Evolutionary conservation across 2,329 filamentous ascomycete genomes (phyloP), one percentile per base, ranked within the genome.

Genomic region (Boeremia lycopersici): DNA sequence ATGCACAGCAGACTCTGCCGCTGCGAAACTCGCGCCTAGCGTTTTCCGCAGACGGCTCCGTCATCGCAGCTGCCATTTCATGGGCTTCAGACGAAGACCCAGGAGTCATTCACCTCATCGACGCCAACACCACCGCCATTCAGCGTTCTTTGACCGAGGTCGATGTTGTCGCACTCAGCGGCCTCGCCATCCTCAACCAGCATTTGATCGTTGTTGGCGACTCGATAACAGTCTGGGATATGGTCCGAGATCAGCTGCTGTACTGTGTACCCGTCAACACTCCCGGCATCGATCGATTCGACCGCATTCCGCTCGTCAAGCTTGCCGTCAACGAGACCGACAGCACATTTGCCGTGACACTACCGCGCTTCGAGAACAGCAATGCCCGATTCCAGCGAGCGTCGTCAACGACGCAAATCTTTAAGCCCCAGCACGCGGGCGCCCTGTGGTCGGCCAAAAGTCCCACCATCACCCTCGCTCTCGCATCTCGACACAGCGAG

Each of bases 151-250:
- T 92, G 15, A 83, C 87, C 5, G 86, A 86, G 2, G 77, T 93
- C 38, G 88, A 89, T 76, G 81, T 82, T 46, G 85, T 86, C 6
- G 81, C 83, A 15, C 79, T 92, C 7, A 83, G 86, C 53, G 85
- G 84, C n/a, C 76, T 96, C 28, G 85, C 82, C 5, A 88, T 96
- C 48, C 76, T 95, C 2, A 88, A 86, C 2, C 86, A 87, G 23
- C 88, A 89, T 68, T 77, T 99, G 15, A 80, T 98, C 53, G 83
- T 90, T 40, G 78, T 96, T 1, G 91, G 91, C 0, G 82, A 88
- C 38, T 83, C 86, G 26, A 81, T 97, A 8, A 81, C 86, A 35
- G 87, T 96, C 31, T 96, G 91, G 80, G 90, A 99, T 72, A 83
- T 96, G 10, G 90, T 98, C 7, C 82, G 86, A 45, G 90, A 96